Conservation (phyloP, 129 eudicot genomes). For the Flaveria robusta region DNA sequence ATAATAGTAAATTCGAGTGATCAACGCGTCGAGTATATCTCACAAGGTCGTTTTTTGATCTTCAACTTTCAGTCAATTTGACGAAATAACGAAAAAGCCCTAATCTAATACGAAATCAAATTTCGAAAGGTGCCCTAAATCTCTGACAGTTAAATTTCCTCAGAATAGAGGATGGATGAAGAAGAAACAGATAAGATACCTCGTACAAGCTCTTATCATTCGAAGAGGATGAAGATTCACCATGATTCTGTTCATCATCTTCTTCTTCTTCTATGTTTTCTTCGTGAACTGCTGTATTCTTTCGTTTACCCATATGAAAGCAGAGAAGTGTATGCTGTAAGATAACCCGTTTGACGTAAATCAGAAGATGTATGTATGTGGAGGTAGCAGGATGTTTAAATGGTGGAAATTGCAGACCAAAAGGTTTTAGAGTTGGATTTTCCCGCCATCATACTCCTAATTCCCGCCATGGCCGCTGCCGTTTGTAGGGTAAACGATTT, state of each 20-base stretch:
- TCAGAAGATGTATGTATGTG: not conserved
- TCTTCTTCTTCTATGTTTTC: slow-evolving; percentile 50
- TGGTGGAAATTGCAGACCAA: not conserved
- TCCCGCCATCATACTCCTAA: slow-evolving; percentile 35
- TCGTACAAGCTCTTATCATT: slow-evolving; percentile 68
- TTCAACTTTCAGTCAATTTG: not conserved
- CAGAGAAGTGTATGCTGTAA: not conserved
- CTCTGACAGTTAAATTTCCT: not conserved
- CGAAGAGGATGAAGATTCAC: slow-evolving; percentile 48
- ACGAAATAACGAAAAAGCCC: not conserved
- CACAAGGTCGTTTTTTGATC: too few relatives aligned
- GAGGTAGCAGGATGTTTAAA: slow-evolving; percentile 8
- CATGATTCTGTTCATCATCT: slow-evolving; percentile 44
- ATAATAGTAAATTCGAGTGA: not conserved
- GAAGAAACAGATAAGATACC: slow-evolving; percentile 40
- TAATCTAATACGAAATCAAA: slow-evolving; percentile 2
- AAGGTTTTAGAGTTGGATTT: not conserved
- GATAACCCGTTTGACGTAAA: slow-evolving; percentile 1
- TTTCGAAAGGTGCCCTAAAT: slow-evolving; percentile 12
- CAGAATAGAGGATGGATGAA: not conserved
- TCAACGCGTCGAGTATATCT: not conserved
- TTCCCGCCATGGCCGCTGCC: slow-evolving; percentile 22
- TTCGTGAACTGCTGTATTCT: slow-evolving; percentile 57
- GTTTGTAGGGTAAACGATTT: not conserved
- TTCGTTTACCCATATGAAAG: slow-evolving; percentile 60